These are phyloP conservation scores for Kurtzmaniella quercitrusa DNA, from an alignment of 1,139 yeast species.

Conservation along the genomic window DNA sequence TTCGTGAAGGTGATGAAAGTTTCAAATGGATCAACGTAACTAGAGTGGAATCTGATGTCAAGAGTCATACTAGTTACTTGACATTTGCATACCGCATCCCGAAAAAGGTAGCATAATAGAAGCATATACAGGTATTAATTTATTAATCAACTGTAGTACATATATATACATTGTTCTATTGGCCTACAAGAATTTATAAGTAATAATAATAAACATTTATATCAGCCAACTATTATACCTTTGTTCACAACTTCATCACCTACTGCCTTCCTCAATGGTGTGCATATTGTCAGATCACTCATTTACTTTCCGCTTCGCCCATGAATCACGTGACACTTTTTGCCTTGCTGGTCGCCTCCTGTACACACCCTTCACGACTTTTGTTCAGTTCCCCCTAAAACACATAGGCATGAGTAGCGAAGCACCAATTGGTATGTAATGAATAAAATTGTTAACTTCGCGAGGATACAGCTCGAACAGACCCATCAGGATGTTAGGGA, in stretches of 20 bases:
- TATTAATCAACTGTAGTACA: too few relatives aligned
- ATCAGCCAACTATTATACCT: too few relatives aligned
- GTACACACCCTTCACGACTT: not conserved
- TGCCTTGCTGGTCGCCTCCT: not conserved
- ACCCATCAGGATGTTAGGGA: too few relatives aligned
- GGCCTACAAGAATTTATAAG: too few relatives aligned
- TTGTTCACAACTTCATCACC: too few relatives aligned
- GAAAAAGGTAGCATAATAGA: conserved; percentile 8
- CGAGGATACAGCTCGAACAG: too few relatives aligned
- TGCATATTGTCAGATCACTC: too few relatives aligned
- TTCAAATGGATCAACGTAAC: conserved; percentile 83
- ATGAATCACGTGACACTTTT: not conserved
- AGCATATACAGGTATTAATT: too few relatives aligned
- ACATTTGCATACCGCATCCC: conserved; percentile 70
- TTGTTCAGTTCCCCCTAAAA: not conserved
- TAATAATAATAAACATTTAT: too few relatives aligned
- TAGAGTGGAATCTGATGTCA: conserved; percentile 76
- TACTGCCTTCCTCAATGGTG: too few relatives aligned
- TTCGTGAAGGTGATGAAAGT: conserved; percentile 80
- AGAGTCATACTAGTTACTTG: conserved; percentile 90
- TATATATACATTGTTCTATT: too few relatives aligned
- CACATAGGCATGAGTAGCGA: conserved; percentile 30
- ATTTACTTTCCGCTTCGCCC: not conserved
- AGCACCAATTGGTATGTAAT: conserved; percentile 54
- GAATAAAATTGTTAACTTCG: too few relatives aligned